A percentile compares a stretch with the other conserved stretches of the same genome.
Evolutionary conservation across 208 protist species (phyloP).

Genomic region (Hexamita inflata): DNA sequence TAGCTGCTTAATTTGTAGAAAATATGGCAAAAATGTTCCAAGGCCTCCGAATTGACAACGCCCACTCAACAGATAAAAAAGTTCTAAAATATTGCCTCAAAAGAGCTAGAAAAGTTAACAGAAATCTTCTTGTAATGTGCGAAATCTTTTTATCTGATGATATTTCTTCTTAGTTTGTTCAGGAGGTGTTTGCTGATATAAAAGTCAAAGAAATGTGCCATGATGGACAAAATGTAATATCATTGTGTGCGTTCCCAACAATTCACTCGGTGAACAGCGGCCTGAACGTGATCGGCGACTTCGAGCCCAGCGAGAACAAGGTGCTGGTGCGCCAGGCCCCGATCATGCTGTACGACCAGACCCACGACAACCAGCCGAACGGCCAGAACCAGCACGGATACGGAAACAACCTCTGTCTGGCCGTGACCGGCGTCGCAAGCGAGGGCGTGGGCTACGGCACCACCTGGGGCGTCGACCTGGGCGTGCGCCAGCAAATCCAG

Average conservation of each 20-base stretch:
- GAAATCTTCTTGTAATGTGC: background rate
- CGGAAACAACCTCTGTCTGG: too few species aligned
- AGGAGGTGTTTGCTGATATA: background rate
- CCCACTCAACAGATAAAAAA: slow-evolving; percentile 52
- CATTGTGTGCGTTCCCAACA: background rate
- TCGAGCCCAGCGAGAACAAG: too few species aligned
- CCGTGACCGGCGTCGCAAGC: too few species aligned
- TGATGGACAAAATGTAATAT: background rate
- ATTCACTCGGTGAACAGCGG: background rate
- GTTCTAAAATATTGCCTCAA: background rate
- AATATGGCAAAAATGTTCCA: slow-evolving; percentile 49
- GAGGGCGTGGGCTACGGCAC: too few species aligned
- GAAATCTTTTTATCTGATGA: background rate
- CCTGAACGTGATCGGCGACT: too few species aligned
- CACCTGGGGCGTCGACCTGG: too few species aligned
- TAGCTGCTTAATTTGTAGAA: too few species aligned
- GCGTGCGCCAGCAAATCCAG: too few species aligned
- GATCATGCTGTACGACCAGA: too few species aligned
- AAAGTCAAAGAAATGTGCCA: background rate
- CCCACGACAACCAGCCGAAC: background rate
- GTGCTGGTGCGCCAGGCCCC: too few species aligned
- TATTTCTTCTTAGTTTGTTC: background rate
- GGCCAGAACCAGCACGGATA: background rate
- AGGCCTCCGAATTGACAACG: slow-evolving; percentile 58
- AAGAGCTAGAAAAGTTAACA: background rate